Evolutionary conservation across 1,284 basidiomycete species (phyloP).

Genomic region (Boletus semigastroideus): DNA sequence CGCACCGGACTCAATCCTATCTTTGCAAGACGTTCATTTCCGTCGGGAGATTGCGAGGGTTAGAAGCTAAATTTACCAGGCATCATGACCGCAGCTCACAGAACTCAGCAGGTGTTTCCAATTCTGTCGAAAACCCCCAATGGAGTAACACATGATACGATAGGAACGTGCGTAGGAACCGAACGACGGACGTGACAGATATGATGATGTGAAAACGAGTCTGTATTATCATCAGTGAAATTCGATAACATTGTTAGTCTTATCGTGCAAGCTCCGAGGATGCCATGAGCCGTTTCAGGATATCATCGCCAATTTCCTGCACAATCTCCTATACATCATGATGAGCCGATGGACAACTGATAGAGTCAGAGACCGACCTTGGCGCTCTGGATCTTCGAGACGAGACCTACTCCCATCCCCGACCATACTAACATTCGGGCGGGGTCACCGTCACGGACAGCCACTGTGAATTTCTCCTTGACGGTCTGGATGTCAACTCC

Average conservation of each 20-base stretch:
- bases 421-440: conserved; percentile 65
- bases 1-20: conserved; percentile 4
- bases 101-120: conserved; percentile 1
- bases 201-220: conserved; percentile 1
- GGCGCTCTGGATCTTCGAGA: conserved; percentile 54
- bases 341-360: conserved; percentile 3
- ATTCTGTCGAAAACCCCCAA: conserved; percentile 10
- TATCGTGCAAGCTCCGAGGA: conserved; percentile 25
- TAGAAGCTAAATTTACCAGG: conserved; percentile 10
- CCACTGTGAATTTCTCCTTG: conserved; percentile 46
- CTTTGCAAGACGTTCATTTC: conserved; percentile 15
- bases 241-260: conserved; percentile 17
- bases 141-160: conserved; percentile 17
- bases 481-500: conserved; percentile 48
- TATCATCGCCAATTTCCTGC: conserved; percentile 47
- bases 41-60: conserved; percentile 10
- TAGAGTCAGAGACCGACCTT: conserved; percentile 42
- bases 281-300: conserved; percentile 36
- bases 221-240: conserved; percentile 24
- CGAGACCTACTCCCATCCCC: conserved; percentile 63
- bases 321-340: conserved; percentile 45
- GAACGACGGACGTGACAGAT: conserved; percentile 4
- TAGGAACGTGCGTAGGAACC: conserved; percentile 17
- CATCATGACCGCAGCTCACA: conserved; percentile 13
- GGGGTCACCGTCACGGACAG: conserved; percentile 43